These are phyloP conservation scores for Suzukiozyma palmioleophila DNA, from an alignment of 1,139 yeast genomes.

Conservation along the genomic window DNA sequence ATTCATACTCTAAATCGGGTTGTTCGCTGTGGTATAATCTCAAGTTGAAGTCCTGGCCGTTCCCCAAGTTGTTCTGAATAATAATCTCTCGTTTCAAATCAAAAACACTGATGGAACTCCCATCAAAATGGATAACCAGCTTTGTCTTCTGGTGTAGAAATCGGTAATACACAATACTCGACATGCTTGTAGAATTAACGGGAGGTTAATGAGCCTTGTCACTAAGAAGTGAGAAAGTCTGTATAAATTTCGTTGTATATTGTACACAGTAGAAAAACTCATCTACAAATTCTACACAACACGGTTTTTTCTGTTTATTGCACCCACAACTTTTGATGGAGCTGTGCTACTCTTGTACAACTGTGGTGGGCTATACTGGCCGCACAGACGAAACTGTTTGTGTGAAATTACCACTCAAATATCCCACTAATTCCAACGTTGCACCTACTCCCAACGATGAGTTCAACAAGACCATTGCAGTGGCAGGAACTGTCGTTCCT, in stretches of 20 bases:
- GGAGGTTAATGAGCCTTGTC: too few species aligned
- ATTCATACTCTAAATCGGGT: conserved; percentile 78
- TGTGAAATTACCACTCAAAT: conserved; percentile 32
- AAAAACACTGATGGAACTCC: conserved; percentile 92
- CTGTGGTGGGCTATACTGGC: conserved; percentile 22
- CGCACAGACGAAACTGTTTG: conserved; percentile 15
- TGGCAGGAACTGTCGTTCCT: conserved; percentile 21
- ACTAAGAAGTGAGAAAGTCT: too few species aligned
- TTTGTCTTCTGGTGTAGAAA: conserved; percentile 83
- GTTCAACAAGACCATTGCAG: conserved; percentile 19
- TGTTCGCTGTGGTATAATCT: conserved; percentile 58
- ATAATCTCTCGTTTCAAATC: conserved; percentile 91
- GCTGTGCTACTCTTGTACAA: conserved; percentile 15
- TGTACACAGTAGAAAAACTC: background rate
- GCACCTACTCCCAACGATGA: conserved; percentile 15
- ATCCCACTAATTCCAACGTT: conserved; percentile 11
- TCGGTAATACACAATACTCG: conserved; percentile 84
- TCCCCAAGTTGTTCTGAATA: conserved; percentile 71
- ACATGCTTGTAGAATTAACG: conserved; percentile 43
- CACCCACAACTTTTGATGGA: conserved; percentile 4
- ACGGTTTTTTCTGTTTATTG: background rate
- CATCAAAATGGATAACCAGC: conserved; percentile 83
- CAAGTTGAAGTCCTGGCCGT: conserved; percentile 81
- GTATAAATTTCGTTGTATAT: too few species aligned
- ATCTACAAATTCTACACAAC: background rate